Evolutionary conservation across 2,329 filamentous ascomycete genomes (phyloP).

Genomic region (Aschersonia sp.): DNA sequence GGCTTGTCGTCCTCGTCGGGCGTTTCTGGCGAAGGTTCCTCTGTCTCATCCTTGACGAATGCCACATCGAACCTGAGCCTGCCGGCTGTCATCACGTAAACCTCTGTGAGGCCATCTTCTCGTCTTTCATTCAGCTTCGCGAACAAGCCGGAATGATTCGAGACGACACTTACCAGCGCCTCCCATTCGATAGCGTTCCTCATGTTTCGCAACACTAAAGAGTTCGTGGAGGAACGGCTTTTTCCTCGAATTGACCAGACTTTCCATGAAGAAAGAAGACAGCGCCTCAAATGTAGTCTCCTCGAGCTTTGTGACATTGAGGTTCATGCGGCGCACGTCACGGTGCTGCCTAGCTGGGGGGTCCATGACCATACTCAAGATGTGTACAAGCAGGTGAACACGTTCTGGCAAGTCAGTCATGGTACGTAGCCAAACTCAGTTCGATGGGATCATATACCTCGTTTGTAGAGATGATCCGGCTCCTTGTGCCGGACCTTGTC

Average conservation of each 20-base stretch:
- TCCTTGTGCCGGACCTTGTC: conserved; percentile 53
- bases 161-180: conserved; percentile 35
- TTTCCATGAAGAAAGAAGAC: conserved; percentile 42
- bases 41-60: conserved; percentile 29
- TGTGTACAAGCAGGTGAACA: conserved; percentile 43
- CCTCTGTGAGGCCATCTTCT: conserved; percentile 30
- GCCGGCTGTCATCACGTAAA: conserved; percentile 38
- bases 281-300: conserved; percentile 43
- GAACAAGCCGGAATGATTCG: neutral
- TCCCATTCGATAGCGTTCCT: conserved; percentile 40
- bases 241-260: conserved; percentile 40
- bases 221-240: conserved; percentile 42
- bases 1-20: conserved; percentile 27
- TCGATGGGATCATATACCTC: conserved; percentile 27
- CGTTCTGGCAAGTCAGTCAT: conserved; percentile 29
- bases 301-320: conserved; percentile 42
- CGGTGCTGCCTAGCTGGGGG: conserved; percentile 33
- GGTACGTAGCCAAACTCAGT: neutral
- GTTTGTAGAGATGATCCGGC: conserved; percentile 58
- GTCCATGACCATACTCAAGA: conserved; percentile 41
- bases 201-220: conserved; percentile 42
- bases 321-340: conserved; percentile 35
- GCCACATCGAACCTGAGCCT: conserved; percentile 31
- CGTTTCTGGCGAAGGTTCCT: conserved; percentile 20
- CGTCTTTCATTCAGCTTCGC: conserved; percentile 5